Conservation (phyloP, 2,329 filamentous ascomycete genomes). For the Rhinocladiella similis region DNA sequence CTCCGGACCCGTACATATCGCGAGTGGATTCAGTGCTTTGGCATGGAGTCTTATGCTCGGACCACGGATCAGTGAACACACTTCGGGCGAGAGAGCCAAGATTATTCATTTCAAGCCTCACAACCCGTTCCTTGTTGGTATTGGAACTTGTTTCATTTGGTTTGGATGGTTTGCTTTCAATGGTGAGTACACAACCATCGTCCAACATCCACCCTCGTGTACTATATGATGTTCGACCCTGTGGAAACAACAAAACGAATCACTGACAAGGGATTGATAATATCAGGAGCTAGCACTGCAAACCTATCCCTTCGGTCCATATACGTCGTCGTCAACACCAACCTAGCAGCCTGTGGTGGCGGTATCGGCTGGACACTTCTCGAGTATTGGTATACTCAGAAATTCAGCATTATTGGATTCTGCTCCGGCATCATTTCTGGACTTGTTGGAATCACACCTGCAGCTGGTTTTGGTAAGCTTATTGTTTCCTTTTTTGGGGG, state of each 20-base stretch:
- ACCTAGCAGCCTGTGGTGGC: constrained; percentile 57
- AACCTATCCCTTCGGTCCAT: constrained; percentile 55
- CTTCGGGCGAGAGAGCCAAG: constrained; percentile 46
- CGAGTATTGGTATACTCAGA: constrained; percentile 51
- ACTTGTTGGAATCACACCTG: constrained; percentile 60
- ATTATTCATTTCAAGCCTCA: constrained; percentile 59
- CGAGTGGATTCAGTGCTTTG: constrained; percentile 68
- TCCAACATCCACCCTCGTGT: neutral
- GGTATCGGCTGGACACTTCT: constrained; percentile 56
- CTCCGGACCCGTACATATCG: constrained; percentile 73
- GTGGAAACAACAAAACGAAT: no score
- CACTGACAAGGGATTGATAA: no score
- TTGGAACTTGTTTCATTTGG: constrained; percentile 59
- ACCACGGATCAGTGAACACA: constrained; percentile 59
- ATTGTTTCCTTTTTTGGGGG: neutral
- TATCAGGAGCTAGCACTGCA: constrained; percentile 45
- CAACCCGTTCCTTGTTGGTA: constrained; percentile 71
- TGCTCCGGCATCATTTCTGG: constrained; percentile 58
- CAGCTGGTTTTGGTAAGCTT: constrained; percentile 49
- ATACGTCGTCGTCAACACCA: constrained; percentile 60
- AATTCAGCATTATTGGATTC: constrained; percentile 54
- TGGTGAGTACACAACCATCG: constrained; percentile 48
- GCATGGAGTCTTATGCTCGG: constrained; percentile 74
- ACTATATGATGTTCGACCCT: neutral
- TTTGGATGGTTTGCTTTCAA: constrained; percentile 87